Base-by-base conservation (phyloP, 2,329 filamentous ascomycete species). In the Fusarium citri region DNA sequence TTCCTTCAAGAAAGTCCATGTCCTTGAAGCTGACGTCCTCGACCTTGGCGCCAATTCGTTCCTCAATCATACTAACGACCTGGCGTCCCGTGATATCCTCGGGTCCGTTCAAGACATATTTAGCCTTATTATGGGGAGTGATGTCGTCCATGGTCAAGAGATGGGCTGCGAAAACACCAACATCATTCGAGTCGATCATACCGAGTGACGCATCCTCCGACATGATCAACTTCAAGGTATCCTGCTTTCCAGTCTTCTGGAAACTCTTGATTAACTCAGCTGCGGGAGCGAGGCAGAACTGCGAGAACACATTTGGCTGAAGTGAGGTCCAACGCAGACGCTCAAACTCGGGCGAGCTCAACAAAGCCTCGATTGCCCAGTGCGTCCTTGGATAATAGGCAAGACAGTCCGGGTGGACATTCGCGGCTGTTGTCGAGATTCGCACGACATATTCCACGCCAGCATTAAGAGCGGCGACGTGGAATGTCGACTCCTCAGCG, bases 71-170 rank as follows among this genome's bases (percentile, higher is more conserved):
- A 1, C 2, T 9, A 3, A 55, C 20, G 0, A 37, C 10, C 2
- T 58, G 22, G 6, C 28, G 37, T 0, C 55, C 55, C 2, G 26
- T 58, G 18, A 58, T 23, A 3, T 58, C 48, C 6, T 55, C 37
- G 2, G 55, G 22, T 3, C 48, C 48, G 0, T 28, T 58, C 48
- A 55, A 1, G 22, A 58, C 22, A 10, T 58, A 58, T 28, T 23
- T 58, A 0, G 49, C 48, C n/a, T 58, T 55, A 0, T 23, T n/a
- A 0, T 58, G 22, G 3, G 1, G 6, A 0, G 4, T 6, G 1
- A 43, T 2, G 0, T 55, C 22, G 0, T 43, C 15, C 0, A 6
- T 5, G 2, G 8, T 10, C 0, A 58, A 2, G 0, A 58, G 28
- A 0, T 14, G 48, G 8, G 37, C 49, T 9, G 55, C 28, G 1